Evolutionary conservation across 2,329 filamentous ascomycete genomes (phyloP).

Genomic region (Lecanicillium sp.): DNA sequence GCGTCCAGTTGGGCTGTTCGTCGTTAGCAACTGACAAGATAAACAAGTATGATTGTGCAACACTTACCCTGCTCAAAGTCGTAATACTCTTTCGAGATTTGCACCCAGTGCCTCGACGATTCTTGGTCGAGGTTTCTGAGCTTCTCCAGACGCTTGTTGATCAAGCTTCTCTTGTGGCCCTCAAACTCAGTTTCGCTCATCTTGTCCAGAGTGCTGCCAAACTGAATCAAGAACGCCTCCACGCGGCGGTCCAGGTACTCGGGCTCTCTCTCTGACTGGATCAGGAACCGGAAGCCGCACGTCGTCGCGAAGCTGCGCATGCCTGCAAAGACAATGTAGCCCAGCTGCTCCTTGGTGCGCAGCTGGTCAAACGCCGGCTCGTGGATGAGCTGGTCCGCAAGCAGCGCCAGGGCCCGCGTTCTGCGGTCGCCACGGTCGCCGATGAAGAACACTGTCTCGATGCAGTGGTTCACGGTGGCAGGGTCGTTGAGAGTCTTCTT

Average conservation of each 20-base stretch:
- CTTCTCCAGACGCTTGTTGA: constrained; percentile 83
- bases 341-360: constrained; percentile 93
- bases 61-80: constrained; percentile 75
- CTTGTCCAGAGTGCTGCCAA: constrained; percentile 57
- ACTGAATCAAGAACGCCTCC: constrained; percentile 70
- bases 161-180: constrained; percentile 80
- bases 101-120: constrained; percentile 73
- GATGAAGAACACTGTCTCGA: constrained; percentile 70
- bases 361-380: constrained; percentile 94
- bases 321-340: constrained; percentile 91
- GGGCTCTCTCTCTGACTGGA: constrained; percentile 85
- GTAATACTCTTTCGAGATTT: constrained; percentile 80
- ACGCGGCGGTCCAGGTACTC: constrained; percentile 83
- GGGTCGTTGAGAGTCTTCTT: constrained; percentile 75
- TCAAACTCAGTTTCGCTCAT: constrained; percentile 87
- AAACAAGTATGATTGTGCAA: constrained; percentile 23
- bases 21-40: constrained; percentile 16
- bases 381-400: constrained; percentile 84
- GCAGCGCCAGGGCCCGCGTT: constrained; percentile 67
- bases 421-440: constrained; percentile 63
- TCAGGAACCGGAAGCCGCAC: constrained; percentile 79
- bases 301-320: constrained; percentile 66
- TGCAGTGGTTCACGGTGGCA: constrained; percentile 82
- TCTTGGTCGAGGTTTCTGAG: constrained; percentile 88
- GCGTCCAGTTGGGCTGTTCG: constrained; percentile 66